Evolutionary conservation across 805 yeast species (phyloP).

Genomic region (Wickerhamomyces alni): DNA sequence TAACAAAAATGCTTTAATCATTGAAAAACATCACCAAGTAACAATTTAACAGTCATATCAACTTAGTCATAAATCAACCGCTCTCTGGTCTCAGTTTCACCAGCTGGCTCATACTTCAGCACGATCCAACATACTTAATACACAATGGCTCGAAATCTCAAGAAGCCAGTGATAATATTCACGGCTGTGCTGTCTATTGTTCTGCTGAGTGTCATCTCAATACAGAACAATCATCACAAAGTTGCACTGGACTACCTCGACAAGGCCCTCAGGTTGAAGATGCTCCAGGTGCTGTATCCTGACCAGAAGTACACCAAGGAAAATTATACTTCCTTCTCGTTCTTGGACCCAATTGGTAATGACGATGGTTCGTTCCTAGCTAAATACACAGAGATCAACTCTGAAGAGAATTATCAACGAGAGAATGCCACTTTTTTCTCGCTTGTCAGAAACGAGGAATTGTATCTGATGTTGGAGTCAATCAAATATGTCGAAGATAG

Average conservation of each 20-base stretch:
- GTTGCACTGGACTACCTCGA: conserved; percentile 15
- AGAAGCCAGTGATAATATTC: background rate
- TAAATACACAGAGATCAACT: conserved; percentile 7
- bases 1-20: no score
- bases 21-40: no score
- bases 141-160: conserved; percentile 1
- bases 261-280: conserved; percentile 13
- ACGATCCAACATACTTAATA: no score
- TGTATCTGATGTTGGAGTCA: conserved; percentile 50
- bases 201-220: conserved; percentile 3
- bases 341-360: conserved; percentile 13
- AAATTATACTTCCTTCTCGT: conserved; percentile 14
- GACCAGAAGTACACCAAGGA: conserved; percentile 16
- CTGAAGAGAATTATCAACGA: conserved; percentile 24
- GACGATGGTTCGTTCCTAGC: conserved; percentile 1
- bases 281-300: conserved; percentile 20
- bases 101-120: no score
- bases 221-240: conserved; percentile 18
- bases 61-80: no score
- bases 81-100: no score
- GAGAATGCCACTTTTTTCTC: conserved; percentile 66
- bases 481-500: conserved; percentile 57
- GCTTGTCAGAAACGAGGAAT: conserved; percentile 62
- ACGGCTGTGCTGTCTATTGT: conserved; percentile 1
- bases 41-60: no score